Evolutionary conservation across 1,284 basidiomycete genomes (phyloP), one percentile per base, ranked within the genome.

Genomic region (Heterobasidion occidentale): DNA sequence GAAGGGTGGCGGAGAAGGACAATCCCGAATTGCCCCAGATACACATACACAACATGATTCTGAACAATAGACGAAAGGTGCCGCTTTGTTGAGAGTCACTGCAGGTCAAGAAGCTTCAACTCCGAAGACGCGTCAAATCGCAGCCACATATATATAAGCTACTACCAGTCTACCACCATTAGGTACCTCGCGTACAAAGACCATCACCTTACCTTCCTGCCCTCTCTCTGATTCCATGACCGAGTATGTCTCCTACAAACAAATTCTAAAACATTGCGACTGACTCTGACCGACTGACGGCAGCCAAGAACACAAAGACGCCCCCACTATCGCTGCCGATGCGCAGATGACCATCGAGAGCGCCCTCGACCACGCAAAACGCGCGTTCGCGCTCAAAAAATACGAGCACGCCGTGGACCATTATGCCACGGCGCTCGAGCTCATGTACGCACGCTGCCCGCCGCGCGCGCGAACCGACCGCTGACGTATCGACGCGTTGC

Each of bases 401-500:
- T 94, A 87, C 69, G 92, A 94, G 65, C 84, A 92, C 65, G 88
- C 91, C 1, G 86, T 92, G 6, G 87, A 88, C 50, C 78, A 89
- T 67, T 95, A 94, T 71, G 90, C 88, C 36, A 85, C 81, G 49
- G 92, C 91, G 4, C 80, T 96, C 36, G 92, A 94, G 67, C 70
- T 90, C 58, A 78, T 84, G 93, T 94, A 72, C 59, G 78, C 74
- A 12, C 49, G 54, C 52, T 54, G 38, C 19, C 15, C 65, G 70
- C 73, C 70, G 65, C 27, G 69, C 68, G 71, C 57, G 58, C 47
- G 14, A 45, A 14, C 44, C 44, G 14, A 15, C 14, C 44, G 27
- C 27, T 27, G 27, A 27, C 27, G 27, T 27, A 27, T 27, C 19
- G 14, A 49, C 52, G 56, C 54, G 27, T 44, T 35, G 52, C 58